These are phyloP conservation scores for Plectosphaerella cucumerina DNA, from an alignment of 2,329 filamentous ascomycete genomes.

Conservation along the genomic window DNA sequence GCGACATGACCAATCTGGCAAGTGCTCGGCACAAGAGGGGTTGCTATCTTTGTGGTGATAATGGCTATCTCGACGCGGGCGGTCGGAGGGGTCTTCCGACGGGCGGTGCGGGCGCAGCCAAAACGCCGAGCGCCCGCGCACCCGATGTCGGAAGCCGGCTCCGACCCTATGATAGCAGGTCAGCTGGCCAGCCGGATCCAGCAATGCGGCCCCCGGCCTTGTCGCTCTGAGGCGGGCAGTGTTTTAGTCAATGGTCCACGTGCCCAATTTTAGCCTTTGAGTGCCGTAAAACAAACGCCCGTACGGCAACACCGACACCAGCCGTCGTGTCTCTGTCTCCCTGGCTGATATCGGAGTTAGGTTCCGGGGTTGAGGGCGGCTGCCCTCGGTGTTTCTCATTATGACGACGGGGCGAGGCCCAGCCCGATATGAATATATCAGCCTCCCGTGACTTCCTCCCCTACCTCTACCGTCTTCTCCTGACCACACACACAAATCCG, in stretches of 20 bases:
- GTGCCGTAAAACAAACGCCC: neutral
- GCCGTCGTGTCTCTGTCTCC: neutral
- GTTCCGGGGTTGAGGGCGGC: neutral
- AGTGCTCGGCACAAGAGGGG: too few relatives aligned
- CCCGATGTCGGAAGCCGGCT: too few relatives aligned
- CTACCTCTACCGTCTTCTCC: neutral
- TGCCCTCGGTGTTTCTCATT: neutral
- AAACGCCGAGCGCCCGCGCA: too few relatives aligned
- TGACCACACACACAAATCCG: neutral
- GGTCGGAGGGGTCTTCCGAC: too few relatives aligned
- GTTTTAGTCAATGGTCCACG: neutral
- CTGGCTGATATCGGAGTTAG: neutral
- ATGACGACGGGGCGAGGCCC: neutral
- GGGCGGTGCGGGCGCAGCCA: too few relatives aligned
- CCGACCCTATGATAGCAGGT: too few relatives aligned
- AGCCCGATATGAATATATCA: neutral
- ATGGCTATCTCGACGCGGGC: too few relatives aligned
- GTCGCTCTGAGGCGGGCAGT: too few relatives aligned
- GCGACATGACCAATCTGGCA: too few relatives aligned
- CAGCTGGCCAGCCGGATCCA: too few relatives aligned
- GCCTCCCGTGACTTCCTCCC: neutral
- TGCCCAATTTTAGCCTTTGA: neutral
- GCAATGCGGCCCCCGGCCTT: too few relatives aligned
- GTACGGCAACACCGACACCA: neutral
- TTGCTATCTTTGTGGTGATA: too few relatives aligned